Percentiles rank a stretch among this genome's conserved stretches.
phyloP scores from a whole-genome alignment of 768 basidiomycete species.

The Tremella yokohamensis region DNA sequence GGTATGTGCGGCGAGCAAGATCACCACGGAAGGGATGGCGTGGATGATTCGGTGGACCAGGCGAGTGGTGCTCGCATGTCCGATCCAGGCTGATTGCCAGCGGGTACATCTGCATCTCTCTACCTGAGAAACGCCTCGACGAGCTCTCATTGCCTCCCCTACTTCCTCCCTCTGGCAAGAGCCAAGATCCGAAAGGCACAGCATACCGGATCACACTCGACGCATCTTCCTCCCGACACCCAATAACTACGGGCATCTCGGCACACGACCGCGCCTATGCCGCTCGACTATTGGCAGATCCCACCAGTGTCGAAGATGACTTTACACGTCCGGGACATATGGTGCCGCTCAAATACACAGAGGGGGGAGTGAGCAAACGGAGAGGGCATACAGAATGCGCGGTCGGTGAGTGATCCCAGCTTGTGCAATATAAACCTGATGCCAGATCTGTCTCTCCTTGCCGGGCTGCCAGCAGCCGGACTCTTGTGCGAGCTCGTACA shows the following conservation, averaged over 20 bases:
- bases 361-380: constrained; percentile 79
- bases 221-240: constrained; percentile 57
- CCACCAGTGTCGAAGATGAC: constrained; percentile 59
- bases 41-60: constrained; percentile 97
- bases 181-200: constrained; percentile 80
- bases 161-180: constrained; percentile 34
- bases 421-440: background rate
- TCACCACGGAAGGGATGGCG: constrained; percentile 96
- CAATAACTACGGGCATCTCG: constrained; percentile 92
- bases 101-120: constrained; percentile 86
- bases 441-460: constrained; percentile 72
- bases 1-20: constrained; percentile 76
- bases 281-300: constrained; percentile 69
- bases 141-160: constrained; percentile 69
- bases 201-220: constrained; percentile 96
- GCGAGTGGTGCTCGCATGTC: constrained; percentile 59
- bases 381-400: constrained; percentile 91
- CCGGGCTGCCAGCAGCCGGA: constrained; percentile 67
- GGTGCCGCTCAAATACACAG: constrained; percentile 82
- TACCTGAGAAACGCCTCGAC: constrained; percentile 71
- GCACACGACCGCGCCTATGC: constrained; percentile 91
- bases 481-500: constrained; percentile 94
- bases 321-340: constrained; percentile 93
- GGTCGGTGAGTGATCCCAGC: constrained; percentile 55
- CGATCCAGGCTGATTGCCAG: constrained; percentile 54